These are phyloP conservation scores for Pyrenophora tritici-repentis DNA, from an alignment of 2,329 filamentous ascomycete species.

Conservation along the genomic window DNA sequence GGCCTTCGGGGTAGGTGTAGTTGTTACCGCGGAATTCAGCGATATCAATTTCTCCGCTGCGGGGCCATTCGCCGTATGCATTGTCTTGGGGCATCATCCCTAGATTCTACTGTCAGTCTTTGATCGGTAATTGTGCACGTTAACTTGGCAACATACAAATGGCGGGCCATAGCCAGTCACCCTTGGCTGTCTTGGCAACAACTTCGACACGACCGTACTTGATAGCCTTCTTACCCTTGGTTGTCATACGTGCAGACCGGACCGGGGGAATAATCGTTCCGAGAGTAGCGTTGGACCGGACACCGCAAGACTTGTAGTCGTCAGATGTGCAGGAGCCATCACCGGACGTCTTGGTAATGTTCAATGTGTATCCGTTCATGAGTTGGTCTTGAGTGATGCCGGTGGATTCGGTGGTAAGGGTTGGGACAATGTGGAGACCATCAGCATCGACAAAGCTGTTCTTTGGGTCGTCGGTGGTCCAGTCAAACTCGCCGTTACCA, in stretches of 20 bases:
- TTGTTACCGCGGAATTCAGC: slow-evolving; percentile 75
- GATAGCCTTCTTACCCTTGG: slow-evolving; percentile 71
- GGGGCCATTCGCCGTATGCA: slow-evolving; percentile 76
- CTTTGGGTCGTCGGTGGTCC: slow-evolving; percentile 71
- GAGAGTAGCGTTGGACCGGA: slow-evolving; percentile 75
- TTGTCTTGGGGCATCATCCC: slow-evolving; percentile 65
- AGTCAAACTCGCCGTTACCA: slow-evolving; percentile 72
- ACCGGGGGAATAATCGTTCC: slow-evolving; percentile 75
- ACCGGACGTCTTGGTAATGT: slow-evolving; percentile 29
- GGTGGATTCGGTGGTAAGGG: slow-evolving; percentile 68
- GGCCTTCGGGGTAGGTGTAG: slow-evolving; percentile 74
- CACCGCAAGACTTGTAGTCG: slow-evolving; percentile 63
- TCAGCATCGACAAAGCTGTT: slow-evolving; percentile 75
- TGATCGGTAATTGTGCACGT: no score
- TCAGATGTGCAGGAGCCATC: slow-evolving; percentile 70
- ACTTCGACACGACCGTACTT: slow-evolving; percentile 83
- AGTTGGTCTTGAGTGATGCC: slow-evolving; percentile 68
- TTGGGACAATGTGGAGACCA: slow-evolving; percentile 74
- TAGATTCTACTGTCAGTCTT: slow-evolving; percentile 35
- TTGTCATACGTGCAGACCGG: slow-evolving; percentile 76
- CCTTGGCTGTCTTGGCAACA: slow-evolving; percentile 71
- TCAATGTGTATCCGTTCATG: slow-evolving; percentile 52
- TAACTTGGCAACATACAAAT: slow-evolving; percentile 60
- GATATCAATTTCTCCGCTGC: slow-evolving; percentile 82
- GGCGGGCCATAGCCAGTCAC: slow-evolving; percentile 87